A percentile compares a stretch with the other conserved stretches of the same genome.
Conservation (phyloP, 305 asterid genomes). For the Fraxinus velutina region DNA sequence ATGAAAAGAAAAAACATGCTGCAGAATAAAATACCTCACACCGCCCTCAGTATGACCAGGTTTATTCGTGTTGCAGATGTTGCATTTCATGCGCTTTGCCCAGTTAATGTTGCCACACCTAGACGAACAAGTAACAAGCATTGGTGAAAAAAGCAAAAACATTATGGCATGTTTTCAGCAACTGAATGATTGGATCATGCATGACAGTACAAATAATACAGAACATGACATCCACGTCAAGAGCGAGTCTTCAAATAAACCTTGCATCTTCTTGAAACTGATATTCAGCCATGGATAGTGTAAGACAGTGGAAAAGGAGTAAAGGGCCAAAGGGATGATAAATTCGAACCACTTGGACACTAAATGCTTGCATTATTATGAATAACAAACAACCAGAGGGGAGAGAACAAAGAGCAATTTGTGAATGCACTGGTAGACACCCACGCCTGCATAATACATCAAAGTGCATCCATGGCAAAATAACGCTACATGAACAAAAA, state of each 20-base stretch:
- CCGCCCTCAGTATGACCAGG: conserved; percentile 95
- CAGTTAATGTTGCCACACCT: conserved; percentile 98
- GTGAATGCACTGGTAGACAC: not conserved
- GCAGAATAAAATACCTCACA: conserved; percentile 57
- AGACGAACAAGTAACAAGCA: conserved; percentile 18
- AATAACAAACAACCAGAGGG: not conserved
- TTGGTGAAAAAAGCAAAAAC: not conserved
- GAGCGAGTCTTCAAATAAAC: not conserved
- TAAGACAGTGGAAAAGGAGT: not conserved
- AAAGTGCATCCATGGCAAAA: not conserved
- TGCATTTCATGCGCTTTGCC: conserved; percentile 96
- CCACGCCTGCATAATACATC: not conserved
- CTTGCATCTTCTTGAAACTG: not conserved
- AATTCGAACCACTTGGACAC: not conserved
- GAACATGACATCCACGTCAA: not conserved
- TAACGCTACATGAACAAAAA: not conserved
- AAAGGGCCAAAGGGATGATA: not conserved
- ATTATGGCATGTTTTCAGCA: not conserved
- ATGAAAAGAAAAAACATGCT: not conserved
- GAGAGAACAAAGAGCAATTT: not conserved
- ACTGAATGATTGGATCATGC: not conserved
- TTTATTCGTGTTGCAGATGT: conserved; percentile 96
- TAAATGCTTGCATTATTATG: not conserved
- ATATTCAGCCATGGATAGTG: not conserved
- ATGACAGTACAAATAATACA: conserved; percentile 14